Evolutionary conservation across 441 rosid genomes (phyloP).

Genomic region (Erodium trifolium): DNA sequence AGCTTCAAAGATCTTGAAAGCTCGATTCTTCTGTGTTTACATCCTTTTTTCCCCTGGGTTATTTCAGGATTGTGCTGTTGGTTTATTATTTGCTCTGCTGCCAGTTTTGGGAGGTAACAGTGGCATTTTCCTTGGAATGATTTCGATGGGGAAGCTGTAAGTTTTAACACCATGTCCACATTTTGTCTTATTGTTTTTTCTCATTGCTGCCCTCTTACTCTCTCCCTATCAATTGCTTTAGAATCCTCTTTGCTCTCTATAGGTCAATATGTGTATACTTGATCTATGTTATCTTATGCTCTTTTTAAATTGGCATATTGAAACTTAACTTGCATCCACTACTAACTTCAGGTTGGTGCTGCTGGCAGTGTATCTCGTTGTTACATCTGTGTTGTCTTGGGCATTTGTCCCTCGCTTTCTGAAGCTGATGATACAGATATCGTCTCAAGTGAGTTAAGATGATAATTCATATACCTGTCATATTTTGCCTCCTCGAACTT

Average conservation of each 20-base stretch:
- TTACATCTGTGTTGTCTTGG: constrained; percentile 79
- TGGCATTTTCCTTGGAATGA: constrained; percentile 71
- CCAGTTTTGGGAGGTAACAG: constrained; percentile 95
- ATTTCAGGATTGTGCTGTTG: constrained; percentile 90
- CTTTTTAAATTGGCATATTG: not conserved
- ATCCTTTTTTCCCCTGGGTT: constrained; percentile 7
- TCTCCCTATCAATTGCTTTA: constrained; percentile 4
- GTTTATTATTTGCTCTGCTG: constrained; percentile 84
- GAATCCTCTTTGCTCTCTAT: not conserved
- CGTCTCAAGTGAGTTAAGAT: constrained; percentile 72
- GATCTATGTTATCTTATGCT: not conserved
- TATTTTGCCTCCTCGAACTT: constrained; percentile 8
- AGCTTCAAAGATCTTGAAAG: not conserved
- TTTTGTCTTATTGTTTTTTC: constrained; percentile 1
- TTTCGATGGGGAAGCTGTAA: constrained; percentile 91
- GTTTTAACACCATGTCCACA: constrained; percentile 22
- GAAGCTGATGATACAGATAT: constrained; percentile 85
- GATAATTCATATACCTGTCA: not conserved
- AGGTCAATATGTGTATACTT: constrained; percentile 11
- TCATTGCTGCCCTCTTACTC: constrained; percentile 4
- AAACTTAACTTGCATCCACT: constrained; percentile 10
- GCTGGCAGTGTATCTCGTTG: constrained; percentile 61
- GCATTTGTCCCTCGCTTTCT: constrained; percentile 90
- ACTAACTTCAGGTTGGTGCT: constrained; percentile 58
- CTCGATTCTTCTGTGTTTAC: constrained; percentile 10